Evolutionary conservation across 257 asterid species (phyloP), one percentile per base, ranked within the genome.

Genomic region (Capsicum rhomboideum): DNA sequence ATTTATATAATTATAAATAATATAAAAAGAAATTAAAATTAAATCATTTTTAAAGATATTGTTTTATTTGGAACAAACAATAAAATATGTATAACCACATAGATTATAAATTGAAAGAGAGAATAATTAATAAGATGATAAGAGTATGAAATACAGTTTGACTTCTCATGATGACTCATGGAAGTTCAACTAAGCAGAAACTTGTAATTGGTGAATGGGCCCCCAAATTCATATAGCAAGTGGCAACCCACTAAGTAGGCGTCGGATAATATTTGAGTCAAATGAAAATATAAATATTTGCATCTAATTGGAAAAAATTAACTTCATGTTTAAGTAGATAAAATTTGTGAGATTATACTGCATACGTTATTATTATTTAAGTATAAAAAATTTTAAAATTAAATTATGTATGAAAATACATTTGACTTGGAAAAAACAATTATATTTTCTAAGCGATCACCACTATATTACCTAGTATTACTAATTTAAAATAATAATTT

Each of bases 141-240:
- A n/a, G n/a, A n/a, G n/a, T 11, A 67, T 67, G 61, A 78, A 86
- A 90, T 78, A 83, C 82, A 91, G 90, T 91, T 55, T 85, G 92
- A 91, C 90, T 84, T 53, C 52, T 84, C 87, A 86, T 87, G 80
- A 86, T 85, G 80, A 84, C 82, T 84, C 83, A 83, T 59, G 86
- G 87, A 85, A 89, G 84, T 49, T 89, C 82, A 77, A 79, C 81
- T 77, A 77, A 49, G 50, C 46, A 50, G 63, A 77, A 77, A 29
- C 52, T 78, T 77, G 82, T 75, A 87, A 75, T 50, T 86, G 88
- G 91, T 91, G 88, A 89, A 90, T 79, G 85, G 89, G 90, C 61
- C 85, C 87, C 81, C 40, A 26, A 69, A 23, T 59, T 71, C 79
- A 28, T 86, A 75, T 82, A 79, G 92, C 91, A 68, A 68, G 78